Base-by-base conservation (phyloP, 2,329 filamentous ascomycete species). In the Aspergillus tubingensis region DNA sequence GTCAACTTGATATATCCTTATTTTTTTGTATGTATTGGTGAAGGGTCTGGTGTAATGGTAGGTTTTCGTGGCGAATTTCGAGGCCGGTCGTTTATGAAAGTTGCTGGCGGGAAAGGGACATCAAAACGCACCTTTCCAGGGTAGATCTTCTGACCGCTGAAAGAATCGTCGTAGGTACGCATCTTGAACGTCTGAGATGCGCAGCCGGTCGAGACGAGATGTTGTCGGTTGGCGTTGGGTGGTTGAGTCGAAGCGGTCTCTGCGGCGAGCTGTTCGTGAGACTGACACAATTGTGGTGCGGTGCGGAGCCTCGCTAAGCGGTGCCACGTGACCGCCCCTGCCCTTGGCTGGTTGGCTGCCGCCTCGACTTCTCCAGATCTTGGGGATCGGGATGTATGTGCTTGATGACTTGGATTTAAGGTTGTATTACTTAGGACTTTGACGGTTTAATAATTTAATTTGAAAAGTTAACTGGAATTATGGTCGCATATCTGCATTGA, bases 71-170 rank as follows among this genome's bases (percentile, higher is more conserved):
- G 57, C 53, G 51, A 48, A 27, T 21, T 15, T n/a, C 39, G 39
- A 44, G 17, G 57, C 39, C n/a, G 47, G 41, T 21, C 53, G 23
- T 51, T 13, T 49, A 25, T 25, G 32, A 15, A n/a, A 17, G 32
- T 57, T 3, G 52, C 38, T 51, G 59, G 64, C 61, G 64, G 32
- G 60, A 62, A 58, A 64, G 62, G 65, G 60, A 44, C 25, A 44
- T 21, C 61, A 65, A 57, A 68, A 79, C 85, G 79, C 84, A 90
- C 88, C 88, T 90, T 90, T 81, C 88, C 88, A 77, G 88, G 88
- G 85, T 90, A 91, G 83, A 91, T 90, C 84, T 89, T 90, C 82
- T 87, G 83, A 76, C 87, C 88, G 81, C 85, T 88, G 86, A 91
- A 91, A 76, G 86, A 85, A 78, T 91, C 88, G 83, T 91, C 88